Base-by-base conservation (phyloP, 108 stramenopile species). In the Conticribra guillardii region DNA sequence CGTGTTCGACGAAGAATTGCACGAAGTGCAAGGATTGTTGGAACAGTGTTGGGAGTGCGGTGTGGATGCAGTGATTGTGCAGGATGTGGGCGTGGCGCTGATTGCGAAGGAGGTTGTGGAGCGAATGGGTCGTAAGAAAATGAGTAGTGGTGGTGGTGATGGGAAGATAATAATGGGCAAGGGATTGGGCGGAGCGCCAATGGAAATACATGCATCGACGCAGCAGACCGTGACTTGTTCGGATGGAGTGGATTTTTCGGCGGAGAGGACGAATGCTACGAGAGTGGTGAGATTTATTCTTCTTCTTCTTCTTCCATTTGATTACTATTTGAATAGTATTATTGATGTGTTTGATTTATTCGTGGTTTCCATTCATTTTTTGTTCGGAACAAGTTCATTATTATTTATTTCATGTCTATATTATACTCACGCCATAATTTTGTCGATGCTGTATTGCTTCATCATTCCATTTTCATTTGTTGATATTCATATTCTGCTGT, bases 21-120 rank as follows among this genome's bases (percentile, higher is more conserved):
- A 68, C 48, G 86, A 89, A 59, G 82, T 89, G 15, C 72, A 81
- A 60, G 50, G 59, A 0, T 66, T 85, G 56, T 72, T 92, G 24
- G 70, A 70, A 50, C 50, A 61, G 4, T 71, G 78, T 32, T 76
- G 73, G 54, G 58, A 58, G 17, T 85, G 88, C 24, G 67, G 83
- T 26, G 91, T 89, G 11, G 91, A 91, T 68, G 90, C 90, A 27
- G 70, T 91, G 15, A 91, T 91, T 58, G 84, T 89, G 16, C 90
- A 91, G 60, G 90, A 91, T 76, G 24, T 86, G 37, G 87, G 86
- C 15, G 67, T 91, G 11, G 60, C 82, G 17, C 54, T 61, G 54
- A 56, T 87, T 44, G 87, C 76, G 2, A 69, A 59, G 29, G 57
- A 46, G 33, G 82, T 92, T 31, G 71, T 82, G 19, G 58, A 31